These are phyloP conservation scores for Tritrichomonas musculus DNA, from an alignment of 208 protist species.

Conservation along the genomic window DNA sequence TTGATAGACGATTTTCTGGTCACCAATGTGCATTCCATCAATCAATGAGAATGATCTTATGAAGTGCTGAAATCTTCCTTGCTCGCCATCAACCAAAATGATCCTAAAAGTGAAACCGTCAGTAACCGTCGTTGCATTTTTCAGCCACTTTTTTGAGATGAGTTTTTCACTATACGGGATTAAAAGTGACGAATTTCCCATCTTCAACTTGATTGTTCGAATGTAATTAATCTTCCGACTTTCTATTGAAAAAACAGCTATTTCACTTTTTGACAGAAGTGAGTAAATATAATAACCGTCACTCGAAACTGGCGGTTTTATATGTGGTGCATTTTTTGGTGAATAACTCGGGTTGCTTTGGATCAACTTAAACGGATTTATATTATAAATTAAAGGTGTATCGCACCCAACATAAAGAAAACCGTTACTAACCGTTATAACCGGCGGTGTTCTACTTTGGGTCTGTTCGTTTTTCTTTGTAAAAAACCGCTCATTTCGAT, in stretches of 20 bases:
- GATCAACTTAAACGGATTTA: too few species aligned
- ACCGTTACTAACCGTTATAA: too few species aligned
- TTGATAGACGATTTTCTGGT: background rate
- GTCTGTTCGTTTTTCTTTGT: too few species aligned
- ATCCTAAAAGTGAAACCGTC: background rate
- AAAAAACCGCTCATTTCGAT: too few species aligned
- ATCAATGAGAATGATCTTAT: background rate
- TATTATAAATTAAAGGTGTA: too few species aligned
- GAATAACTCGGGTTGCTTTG: too few species aligned
- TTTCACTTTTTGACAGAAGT: background rate
- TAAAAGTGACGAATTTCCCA: background rate
- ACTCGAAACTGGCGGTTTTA: background rate
- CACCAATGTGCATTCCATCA: background rate
- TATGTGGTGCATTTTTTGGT: background rate
- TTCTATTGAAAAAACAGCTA: background rate
- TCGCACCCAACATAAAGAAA: too few species aligned
- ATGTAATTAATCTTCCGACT: background rate
- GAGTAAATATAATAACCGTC: constrained; percentile 11
- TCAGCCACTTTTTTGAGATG: background rate
- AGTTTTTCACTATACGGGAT: background rate
- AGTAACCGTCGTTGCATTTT: background rate
- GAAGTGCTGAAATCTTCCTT: background rate
- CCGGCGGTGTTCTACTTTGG: too few species aligned
- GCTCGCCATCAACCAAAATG: background rate
- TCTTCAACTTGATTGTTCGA: background rate